These are phyloP conservation scores for Dryas integrifolia DNA, from an alignment of 331 rosid genomes.

Conservation along the genomic window DNA sequence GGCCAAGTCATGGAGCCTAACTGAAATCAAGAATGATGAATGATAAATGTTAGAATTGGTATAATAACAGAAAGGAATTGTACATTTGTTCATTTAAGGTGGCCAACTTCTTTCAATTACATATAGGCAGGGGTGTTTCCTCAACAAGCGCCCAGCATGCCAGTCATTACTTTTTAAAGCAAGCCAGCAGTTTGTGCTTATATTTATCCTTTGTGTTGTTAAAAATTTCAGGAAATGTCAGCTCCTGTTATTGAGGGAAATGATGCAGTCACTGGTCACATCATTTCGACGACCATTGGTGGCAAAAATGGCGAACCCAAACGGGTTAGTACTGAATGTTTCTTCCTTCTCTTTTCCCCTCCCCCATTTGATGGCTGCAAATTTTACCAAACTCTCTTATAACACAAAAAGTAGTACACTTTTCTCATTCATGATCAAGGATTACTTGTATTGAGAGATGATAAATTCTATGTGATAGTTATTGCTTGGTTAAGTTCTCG, in stretches of 20 bases:
- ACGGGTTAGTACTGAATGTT: constrained; percentile 47
- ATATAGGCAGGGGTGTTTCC: constrained; percentile 14
- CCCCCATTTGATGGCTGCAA: neutral
- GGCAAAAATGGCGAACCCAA: constrained; percentile 99
- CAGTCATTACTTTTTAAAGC: constrained; percentile 8
- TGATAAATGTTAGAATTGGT: constrained; percentile 12
- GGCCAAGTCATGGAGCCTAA: neutral
- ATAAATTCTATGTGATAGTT: neutral
- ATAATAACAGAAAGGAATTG: neutral
- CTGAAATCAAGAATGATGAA: constrained; percentile 13
- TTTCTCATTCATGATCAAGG: neutral
- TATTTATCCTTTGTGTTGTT: constrained; percentile 7
- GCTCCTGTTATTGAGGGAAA: constrained; percentile 66
- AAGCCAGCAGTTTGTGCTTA: constrained; percentile 6
- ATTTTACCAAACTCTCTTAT: neutral
- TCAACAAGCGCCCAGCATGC: constrained; percentile 11
- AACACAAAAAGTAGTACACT: neutral
- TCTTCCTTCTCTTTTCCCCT: constrained; percentile 1
- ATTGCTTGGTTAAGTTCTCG: neutral
- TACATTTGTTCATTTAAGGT: neutral
- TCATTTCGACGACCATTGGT: constrained; percentile 89
- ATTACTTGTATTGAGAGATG: neutral
- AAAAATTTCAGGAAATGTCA: constrained; percentile 79
- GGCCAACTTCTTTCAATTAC: neutral
- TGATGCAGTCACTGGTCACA: constrained; percentile 84